Evolutionary conservation across 768 basidiomycete species (phyloP).

Genomic region (Agaricus subrufescens): DNA sequence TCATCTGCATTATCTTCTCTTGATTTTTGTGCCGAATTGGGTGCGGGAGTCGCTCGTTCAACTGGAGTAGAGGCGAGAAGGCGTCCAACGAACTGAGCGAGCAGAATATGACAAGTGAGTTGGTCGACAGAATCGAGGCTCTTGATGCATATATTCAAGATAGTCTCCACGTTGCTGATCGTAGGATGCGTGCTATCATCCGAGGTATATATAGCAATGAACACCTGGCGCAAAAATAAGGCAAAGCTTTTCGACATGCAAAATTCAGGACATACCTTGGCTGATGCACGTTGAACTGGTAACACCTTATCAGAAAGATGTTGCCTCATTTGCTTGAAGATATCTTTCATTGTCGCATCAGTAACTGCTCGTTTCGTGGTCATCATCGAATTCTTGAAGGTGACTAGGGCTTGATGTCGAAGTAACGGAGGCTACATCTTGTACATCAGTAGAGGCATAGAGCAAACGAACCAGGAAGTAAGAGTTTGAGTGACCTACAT

Average conservation of each 20-base stretch:
- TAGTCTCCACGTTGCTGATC: slow-evolving; percentile 39
- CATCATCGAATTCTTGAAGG: slow-evolving; percentile 32
- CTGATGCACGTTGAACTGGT: too few relatives aligned
- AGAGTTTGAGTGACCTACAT: slow-evolving; percentile 36
- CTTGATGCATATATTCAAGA: too few relatives aligned
- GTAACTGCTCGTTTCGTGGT: too few relatives aligned
- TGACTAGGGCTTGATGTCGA: slow-evolving; percentile 72
- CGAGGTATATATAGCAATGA: slow-evolving; percentile 53
- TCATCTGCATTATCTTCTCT: slow-evolving; percentile 66
- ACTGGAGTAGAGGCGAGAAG: slow-evolving; percentile 81
- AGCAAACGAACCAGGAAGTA: too few relatives aligned
- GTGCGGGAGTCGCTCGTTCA: slow-evolving; percentile 42
- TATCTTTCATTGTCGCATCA: too few relatives aligned
- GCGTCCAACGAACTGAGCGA: slow-evolving; percentile 73
- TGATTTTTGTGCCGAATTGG: slow-evolving; percentile 49
- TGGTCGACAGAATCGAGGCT: slow-evolving; percentile 27
- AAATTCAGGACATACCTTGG: too few relatives aligned
- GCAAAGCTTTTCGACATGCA: neutral
- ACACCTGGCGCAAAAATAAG: slow-evolving; percentile 29
- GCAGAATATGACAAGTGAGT: slow-evolving; percentile 69
- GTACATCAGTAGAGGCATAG: neutral
- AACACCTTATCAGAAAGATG: too few relatives aligned
- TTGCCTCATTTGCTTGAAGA: too few relatives aligned
- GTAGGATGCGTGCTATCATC: slow-evolving; percentile 51
- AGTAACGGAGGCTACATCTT: slow-evolving; percentile 65